A percentile compares a stretch with the other conserved stretches of the same genome.
These are phyloP conservation scores for Corymbia calophylla DNA, from an alignment of 441 rosid genomes.

Conservation along the genomic window DNA sequence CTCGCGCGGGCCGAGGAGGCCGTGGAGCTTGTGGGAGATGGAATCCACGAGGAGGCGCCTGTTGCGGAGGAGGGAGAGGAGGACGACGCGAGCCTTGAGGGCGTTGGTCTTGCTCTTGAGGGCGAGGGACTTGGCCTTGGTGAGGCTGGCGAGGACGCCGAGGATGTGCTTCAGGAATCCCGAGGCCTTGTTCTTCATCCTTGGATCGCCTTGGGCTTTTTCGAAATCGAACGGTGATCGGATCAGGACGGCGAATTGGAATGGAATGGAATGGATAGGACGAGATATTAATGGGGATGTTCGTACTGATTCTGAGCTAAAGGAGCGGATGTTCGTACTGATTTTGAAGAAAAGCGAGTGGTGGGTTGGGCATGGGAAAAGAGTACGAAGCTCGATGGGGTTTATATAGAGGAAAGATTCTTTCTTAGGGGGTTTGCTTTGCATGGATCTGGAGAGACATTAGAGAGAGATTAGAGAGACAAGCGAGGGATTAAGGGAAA, in stretches of 20 bases:
- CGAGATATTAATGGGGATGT: background rate
- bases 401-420: background rate
- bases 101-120: background rate
- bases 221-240: background rate
- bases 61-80: slow-evolving; percentile 9
- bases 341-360: background rate
- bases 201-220: background rate
- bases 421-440: rapidly evolving
- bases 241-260: background rate
- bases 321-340: too few relatives aligned
- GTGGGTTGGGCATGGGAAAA: background rate
- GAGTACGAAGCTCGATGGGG: background rate
- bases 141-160: background rate
- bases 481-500: background rate
- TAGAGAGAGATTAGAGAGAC: background rate
- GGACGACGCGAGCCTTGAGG: background rate
- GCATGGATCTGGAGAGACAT: background rate
- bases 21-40: background rate
- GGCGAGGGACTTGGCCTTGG: background rate
- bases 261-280: background rate
- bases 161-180: background rate
- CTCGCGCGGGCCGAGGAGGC: background rate
- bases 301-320: background rate
- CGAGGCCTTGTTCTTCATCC: slow-evolving; percentile 1
- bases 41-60: background rate